Conservation (phyloP, 257 asterid species). For the Asclepias syriaca region DNA sequence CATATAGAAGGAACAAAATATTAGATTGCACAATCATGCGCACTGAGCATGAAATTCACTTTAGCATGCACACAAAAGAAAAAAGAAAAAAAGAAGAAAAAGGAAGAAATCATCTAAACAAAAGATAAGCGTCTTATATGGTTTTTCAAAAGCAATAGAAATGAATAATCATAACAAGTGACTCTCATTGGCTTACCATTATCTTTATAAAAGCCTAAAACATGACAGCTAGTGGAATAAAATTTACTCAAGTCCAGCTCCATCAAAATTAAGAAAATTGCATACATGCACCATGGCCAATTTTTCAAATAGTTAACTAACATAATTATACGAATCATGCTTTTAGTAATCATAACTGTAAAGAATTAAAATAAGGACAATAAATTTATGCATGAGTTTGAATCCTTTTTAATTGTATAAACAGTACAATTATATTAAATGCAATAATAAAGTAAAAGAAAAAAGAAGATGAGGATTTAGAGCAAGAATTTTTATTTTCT, state of each 20-base stretch:
- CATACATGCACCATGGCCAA: neutral
- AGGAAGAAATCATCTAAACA: neutral
- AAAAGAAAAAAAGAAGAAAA: neutral
- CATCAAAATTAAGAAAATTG: neutral
- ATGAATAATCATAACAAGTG: neutral
- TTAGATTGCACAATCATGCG: neutral
- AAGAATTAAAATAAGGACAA: no score
- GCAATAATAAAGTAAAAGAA: no score
- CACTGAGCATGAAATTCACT: neutral
- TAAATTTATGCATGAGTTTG: no score
- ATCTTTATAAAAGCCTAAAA: neutral
- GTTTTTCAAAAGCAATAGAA: neutral
- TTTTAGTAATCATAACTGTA: no score
- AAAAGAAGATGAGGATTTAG: no score
- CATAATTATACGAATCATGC: no score
- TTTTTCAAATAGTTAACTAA: no score
- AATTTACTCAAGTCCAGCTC: neutral
- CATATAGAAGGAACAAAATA: constrained; percentile 17
- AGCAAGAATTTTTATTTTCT: no score
- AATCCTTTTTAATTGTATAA: no score
- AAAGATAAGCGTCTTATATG: neutral
- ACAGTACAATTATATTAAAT: no score
- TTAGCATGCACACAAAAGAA: no score
- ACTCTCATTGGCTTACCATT: neutral
- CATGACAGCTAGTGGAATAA: neutral